Evolutionary conservation across 306 rosid genomes (phyloP).

Genomic region (Fagus sylvatica): DNA sequence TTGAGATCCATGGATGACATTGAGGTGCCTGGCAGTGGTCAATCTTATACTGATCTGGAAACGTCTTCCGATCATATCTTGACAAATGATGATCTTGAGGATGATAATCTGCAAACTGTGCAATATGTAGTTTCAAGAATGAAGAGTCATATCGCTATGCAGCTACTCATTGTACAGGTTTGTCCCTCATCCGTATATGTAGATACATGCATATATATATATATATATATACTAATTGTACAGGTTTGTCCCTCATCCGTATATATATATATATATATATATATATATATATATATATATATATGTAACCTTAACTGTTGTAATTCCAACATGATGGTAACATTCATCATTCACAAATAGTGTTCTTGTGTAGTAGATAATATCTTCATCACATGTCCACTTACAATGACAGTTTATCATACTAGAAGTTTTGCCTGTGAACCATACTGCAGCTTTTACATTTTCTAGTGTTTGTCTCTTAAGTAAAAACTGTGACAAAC

Average conservation of each 20-base stretch:
- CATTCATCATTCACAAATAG: neutral
- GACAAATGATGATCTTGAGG: conserved; percentile 72
- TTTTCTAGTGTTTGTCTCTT: neutral
- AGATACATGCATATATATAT: conserved; percentile 1
- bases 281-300: neutral
- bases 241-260: neutral
- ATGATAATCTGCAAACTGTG: conserved; percentile 82
- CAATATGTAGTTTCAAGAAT: conserved; percentile 78
- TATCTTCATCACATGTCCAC: neutral
- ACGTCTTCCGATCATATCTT: conserved; percentile 64
- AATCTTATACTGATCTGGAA: conserved; percentile 51
- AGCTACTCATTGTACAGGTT: conserved; percentile 90
- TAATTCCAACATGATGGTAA: neutral
- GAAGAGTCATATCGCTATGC: conserved; percentile 85
- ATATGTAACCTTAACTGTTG: neutral
- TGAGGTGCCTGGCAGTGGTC: conserved; percentile 50
- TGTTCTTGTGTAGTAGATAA: no score
- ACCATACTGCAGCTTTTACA: neutral
- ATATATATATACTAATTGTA: no score
- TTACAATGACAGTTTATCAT: conserved; percentile 7
- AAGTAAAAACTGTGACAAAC: conserved; percentile 25
- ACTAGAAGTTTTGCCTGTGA: conserved; percentile 11
- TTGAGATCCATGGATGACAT: conserved; percentile 68
- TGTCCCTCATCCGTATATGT: conserved; percentile 28
- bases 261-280: neutral